Base-by-base conservation (phyloP, 331 rosid species). In the Telfairia occidentalis region DNA sequence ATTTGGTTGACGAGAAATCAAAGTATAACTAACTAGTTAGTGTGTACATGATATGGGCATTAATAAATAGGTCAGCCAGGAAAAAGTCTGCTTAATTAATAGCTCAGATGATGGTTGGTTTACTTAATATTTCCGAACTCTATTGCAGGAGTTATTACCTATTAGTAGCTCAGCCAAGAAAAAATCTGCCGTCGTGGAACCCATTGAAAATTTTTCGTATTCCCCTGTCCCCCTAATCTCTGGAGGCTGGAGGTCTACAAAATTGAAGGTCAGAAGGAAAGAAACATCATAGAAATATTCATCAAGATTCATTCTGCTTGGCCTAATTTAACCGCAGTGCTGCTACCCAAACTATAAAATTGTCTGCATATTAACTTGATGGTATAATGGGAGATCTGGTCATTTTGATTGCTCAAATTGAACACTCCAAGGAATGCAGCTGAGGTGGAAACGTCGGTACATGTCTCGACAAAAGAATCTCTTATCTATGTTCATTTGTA, bases 191-290 rank as follows among this genome's bases (percentile, higher is more conserved):
- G 67, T 50, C 79, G 55, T 79, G 58, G 88, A 83, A 83, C 79
- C 90, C 76, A 60, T 87, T 81, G 88, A 87, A 23, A 82, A 82
- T 53, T 89, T 85, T 74, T 74, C 88, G 2, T 84, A 77, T 52
- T 63, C 55, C 35, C 77, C 82, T n/a, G 63, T 38, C 32, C 77
- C 67, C 52, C 78, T 82, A 74, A 76, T 74, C 69, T 76, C 85
- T 54, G 88, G 77, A 77, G 88, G 84, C 76, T 84, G 82, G 90
- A 90, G 87, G 86, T 77, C 88, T 49, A 83, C 87, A 79, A 87
- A 87, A 86, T 81, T 88, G 26, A 92, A 90, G 95, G 96, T 87
- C 49, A 75, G 83, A 75, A 53, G 75, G 46, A 66, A 57, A 38
- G 49, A 13, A 48, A 72, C 48, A 38, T 55, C 23, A 4, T 70